Evolutionary conservation across 495 filamentous ascomycete species (phyloP), one percentile per base, ranked within the genome.

Genomic region (Trichoderma asperelloides): DNA sequence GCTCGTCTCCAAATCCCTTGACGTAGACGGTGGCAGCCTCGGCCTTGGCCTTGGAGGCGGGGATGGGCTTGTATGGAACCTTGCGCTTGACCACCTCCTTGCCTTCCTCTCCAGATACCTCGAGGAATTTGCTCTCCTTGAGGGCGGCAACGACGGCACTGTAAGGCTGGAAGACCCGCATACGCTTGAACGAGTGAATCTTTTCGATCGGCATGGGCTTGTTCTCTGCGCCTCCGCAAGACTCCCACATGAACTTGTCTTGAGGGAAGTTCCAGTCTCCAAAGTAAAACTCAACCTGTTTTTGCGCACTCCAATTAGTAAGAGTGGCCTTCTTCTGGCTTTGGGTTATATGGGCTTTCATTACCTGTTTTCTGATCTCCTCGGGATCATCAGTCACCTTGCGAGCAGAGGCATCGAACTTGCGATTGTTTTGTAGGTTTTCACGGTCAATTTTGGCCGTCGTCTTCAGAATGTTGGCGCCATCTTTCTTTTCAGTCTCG

Each of bases 201-300:
- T 86, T 77, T 63, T 86, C 87, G 68, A 99, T 81, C 0, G 87
- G 78, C 9, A 99, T 87, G 43, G 93, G 80, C 67, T 88, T 85
- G 81, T 98, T 99, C 68, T 86, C 78, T 65, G 81, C 81, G 66
- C 93, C 94, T 33, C 87, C 88, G 30, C 91, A 88, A 73, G 87
- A 79, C 67, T 83, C 77, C 79, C 92, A 88, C 45, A 99, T 83
- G 79, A 92, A 94, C 73, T 91, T 89, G 78, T 99, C 95, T 70
- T 84, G 84, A 55, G 89, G 88, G 0, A 98, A 85, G 74, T 99
- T 99, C 70, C 89, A 89, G 75, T 96, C 91, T 68, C 90, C 89
- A 78, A 99, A 97, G 80, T 98, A 99, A 75, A 97, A 99, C 73
- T 99, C 94, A 66, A 97, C 93, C 91, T 97, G 18, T 40, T 21